Base-by-base conservation (phyloP, 2,329 filamentous ascomycete genomes). In the Parafenestella ontariensis region DNA sequence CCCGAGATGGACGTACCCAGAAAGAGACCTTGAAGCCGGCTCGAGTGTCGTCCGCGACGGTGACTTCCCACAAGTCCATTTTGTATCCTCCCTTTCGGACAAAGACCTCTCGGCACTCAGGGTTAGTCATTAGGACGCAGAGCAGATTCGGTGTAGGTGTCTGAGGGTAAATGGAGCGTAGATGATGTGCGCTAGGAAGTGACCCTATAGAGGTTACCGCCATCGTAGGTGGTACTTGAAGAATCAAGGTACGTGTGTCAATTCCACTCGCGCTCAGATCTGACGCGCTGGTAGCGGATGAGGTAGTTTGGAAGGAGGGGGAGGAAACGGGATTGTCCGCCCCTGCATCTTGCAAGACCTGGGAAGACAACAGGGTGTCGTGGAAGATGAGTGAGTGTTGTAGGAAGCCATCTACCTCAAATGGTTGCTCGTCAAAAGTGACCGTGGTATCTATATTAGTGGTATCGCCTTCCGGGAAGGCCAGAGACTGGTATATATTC, bases 71-170 rank as follows among this genome's bases (percentile, higher is more conserved):
- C 2, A 75, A 53, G 39, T 80, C 75, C 55, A 76, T 77, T 48
- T 77, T 79, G 67, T 79, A 80, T 6, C 81, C 79, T 23, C 88
- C 85, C 78, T 84, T 88, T 34, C 85, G 82, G 0, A 92, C 91
- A 26, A 80, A 84, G 18, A 96, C 85, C 2, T 82, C 82, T 21
- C 90, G 86, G 1, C 89, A 82, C 33, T 87, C 82, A 0, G 88
- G 83, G 44, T 92, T 82, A 11, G 89, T 87, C 57, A 96, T 88
- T 42, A 97, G 81, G 3, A 89, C 91, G 10, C 87, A 90, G n/a
- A 97, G 83, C 5, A 96, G 74, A 71, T 92, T 92, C 23, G 93
- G 85, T 0, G 91, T 92, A 70, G 93, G 86, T 0, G 91, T 96
- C 69, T 92, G 89, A 0, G 92, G 93, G 26, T 83, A 80, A 42